phyloP scores from a whole-genome alignment of 2,329 filamentous ascomycete species.

The Metarhizium humberi region DNA sequence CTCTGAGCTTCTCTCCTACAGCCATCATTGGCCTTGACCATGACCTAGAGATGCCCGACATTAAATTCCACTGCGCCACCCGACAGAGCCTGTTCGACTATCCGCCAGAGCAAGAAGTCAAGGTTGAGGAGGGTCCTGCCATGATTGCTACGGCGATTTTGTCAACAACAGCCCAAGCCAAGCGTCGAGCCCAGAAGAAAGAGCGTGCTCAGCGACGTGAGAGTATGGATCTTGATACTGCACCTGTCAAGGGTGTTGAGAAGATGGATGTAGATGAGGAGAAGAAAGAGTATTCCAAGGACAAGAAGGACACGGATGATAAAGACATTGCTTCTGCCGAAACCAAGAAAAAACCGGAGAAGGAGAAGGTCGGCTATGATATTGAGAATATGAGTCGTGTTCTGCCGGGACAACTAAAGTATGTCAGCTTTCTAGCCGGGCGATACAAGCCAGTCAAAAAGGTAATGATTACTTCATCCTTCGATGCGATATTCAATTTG shows the following conservation, averaged over 20 bases:
- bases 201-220: conserved; percentile 82
- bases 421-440: conserved; percentile 82
- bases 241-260: conserved; percentile 53
- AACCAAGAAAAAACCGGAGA: conserved; percentile 81
- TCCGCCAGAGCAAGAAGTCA: conserved; percentile 91
- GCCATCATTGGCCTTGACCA: conserved; percentile 92
- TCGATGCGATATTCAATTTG: background rate
- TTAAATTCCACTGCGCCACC: conserved; percentile 94
- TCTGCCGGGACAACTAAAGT: conserved; percentile 86
- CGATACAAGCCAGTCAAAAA: conserved; percentile 88
- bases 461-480: conserved; percentile 39
- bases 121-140: conserved; percentile 85
- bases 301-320: conserved; percentile 53
- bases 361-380: conserved; percentile 94
- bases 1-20: conserved; percentile 92
- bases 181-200: conserved; percentile 88
- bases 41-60: conserved; percentile 83
- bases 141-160: conserved; percentile 92
- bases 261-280: conserved; percentile 85
- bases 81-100: conserved; percentile 96
- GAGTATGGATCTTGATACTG: conserved; percentile 89
- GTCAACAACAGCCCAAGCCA: conserved; percentile 94
- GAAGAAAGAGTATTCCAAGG: conserved; percentile 44
- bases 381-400: conserved; percentile 96
- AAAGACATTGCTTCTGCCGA: conserved; percentile 48